These are phyloP conservation scores for Amanita brunnescens DNA, from an alignment of 768 basidiomycete species.

Conservation along the genomic window DNA sequence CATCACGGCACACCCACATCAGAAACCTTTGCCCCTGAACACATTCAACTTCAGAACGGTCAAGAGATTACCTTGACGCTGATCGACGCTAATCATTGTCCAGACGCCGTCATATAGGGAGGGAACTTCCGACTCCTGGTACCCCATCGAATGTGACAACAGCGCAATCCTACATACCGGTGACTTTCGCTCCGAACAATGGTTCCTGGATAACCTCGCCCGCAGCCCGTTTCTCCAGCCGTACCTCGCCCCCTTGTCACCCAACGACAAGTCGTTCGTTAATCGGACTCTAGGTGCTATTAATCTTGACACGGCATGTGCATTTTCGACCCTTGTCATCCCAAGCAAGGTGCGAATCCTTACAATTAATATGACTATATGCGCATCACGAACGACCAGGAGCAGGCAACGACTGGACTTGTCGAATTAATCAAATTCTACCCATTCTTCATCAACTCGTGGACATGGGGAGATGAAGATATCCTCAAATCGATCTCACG, in stretches of 20 bases:
- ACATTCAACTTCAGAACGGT: slow-evolving; percentile 47
- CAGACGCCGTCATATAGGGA: slow-evolving; percentile 91
- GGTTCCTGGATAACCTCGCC: slow-evolving; percentile 59
- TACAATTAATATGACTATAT: not conserved
- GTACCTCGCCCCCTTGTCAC: slow-evolving; percentile 41
- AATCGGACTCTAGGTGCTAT: slow-evolving; percentile 58
- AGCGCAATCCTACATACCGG: slow-evolving; percentile 86
- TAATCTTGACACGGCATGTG: slow-evolving; percentile 73
- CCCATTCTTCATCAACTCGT: slow-evolving; percentile 86
- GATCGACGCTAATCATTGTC: slow-evolving; percentile 92
- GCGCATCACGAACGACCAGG: slow-evolving; percentile 29
- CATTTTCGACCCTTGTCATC: slow-evolving; percentile 41
- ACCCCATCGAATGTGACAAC: slow-evolving; percentile 62
- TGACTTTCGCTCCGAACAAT: slow-evolving; percentile 83
- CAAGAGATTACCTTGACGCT: slow-evolving; percentile 67
- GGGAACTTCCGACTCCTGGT: slow-evolving; percentile 44
- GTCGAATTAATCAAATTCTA: slow-evolving; percentile 62
- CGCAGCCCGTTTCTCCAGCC: slow-evolving; percentile 66
- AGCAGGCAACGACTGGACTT: slow-evolving; percentile 55
- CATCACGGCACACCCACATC: slow-evolving; percentile 1
- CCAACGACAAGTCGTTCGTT: slow-evolving; percentile 11
- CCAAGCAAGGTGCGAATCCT: slow-evolving; percentile 46
- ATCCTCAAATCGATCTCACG: slow-evolving; percentile 67
- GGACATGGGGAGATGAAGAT: slow-evolving; percentile 98
- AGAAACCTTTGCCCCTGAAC: slow-evolving; percentile 56